Percentiles rank a stretch among this genome's conserved stretches.
Conservation (phyloP, 805 yeast genomes). For the Metschnikowia lachancei region DNA sequence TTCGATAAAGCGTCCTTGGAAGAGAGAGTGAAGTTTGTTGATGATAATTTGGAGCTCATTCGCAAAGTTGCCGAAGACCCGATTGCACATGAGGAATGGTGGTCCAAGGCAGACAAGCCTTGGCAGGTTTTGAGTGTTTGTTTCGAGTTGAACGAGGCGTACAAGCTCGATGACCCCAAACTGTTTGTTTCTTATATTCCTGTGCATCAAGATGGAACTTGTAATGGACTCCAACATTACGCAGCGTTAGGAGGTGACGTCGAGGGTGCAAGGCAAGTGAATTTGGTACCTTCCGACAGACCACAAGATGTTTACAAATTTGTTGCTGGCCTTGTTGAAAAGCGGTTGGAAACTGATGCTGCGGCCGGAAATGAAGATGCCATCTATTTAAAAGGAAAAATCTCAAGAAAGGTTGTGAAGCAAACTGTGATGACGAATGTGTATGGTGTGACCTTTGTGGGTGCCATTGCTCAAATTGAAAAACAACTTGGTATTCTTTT, state of each 20-base stretch:
- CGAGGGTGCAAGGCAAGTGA: constrained; percentile 81
- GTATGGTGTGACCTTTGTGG: constrained; percentile 92
- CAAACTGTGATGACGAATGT: constrained; percentile 99
- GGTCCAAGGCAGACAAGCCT: constrained; percentile 76
- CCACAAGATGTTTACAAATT: constrained; percentile 77
- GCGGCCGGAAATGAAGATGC: constrained; percentile 56
- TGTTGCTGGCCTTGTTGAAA: constrained; percentile 63
- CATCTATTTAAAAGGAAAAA: constrained; percentile 51
- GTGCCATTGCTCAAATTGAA: constrained; percentile 86
- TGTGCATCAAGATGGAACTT: constrained; percentile 84
- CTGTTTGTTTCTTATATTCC: constrained; percentile 69
- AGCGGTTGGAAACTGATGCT: constrained; percentile 53
- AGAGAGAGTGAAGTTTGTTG: constrained; percentile 60
- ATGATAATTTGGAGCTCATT: constrained; percentile 54
- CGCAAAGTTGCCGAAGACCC: constrained; percentile 63
- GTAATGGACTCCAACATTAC: constrained; percentile 83
- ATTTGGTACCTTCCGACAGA: constrained; percentile 62
- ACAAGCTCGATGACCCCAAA: constrained; percentile 59
- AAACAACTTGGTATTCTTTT: constrained; percentile 67
- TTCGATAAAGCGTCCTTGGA: constrained; percentile 67
- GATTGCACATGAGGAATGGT: constrained; percentile 55
- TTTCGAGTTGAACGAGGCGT: constrained; percentile 62
- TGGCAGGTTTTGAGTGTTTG: constrained; percentile 79
- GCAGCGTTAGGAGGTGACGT: constrained; percentile 85
- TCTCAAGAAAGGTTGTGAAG: constrained; percentile 85